Base-by-base conservation (phyloP, 257 asterid genomes). In the Solanum chmielewskii region DNA sequence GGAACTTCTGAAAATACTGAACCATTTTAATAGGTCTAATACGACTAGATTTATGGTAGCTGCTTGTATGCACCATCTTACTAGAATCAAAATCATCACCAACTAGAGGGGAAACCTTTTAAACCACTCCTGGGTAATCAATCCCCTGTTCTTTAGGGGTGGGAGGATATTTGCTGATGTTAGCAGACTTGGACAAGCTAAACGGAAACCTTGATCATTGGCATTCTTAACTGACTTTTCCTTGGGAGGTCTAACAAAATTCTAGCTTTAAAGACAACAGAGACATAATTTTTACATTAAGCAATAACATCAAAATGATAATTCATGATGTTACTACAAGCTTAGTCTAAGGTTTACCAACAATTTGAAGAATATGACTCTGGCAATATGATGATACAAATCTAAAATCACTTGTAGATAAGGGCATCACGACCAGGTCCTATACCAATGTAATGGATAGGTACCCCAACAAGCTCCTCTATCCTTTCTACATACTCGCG, bases 361-460 rank as follows among this genome's bases (percentile, higher is more conserved):
- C 85, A 80, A 29, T 27, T 80, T 27, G 29, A 80, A 80, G 84
- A 80, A 45, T 80, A 78, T 18, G 42, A 47, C 47, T 83, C 49
- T 20, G 64, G 75, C 85, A 74, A 42, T 88, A 47, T 80, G 68
- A 47, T 7, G 29, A 47, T 27, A 78, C 42, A 80, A 29, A 80
- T 27, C 68, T 2, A 70, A 56, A 73, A 78, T 93, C 89, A 96
- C 88, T 95, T 96, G 95, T 95, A 96, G 86, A 96, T 94, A 64
- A 96, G 98, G 68, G 99, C 98, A 86, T 95, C 99, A 7, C 99
- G 98, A 23, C 98, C 97, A 6, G 99, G 98, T 77, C 99, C 99
- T 15, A 94, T 86, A 33, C 99, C 99, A 47, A 97, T 94, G 92
- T 94, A 95, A 92, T 94, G 94, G 89, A 97, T 73, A 23, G 98